phyloP scores from a whole-genome alignment of 139 green algal species.

The Chlamydomonas eustigma region DNA sequence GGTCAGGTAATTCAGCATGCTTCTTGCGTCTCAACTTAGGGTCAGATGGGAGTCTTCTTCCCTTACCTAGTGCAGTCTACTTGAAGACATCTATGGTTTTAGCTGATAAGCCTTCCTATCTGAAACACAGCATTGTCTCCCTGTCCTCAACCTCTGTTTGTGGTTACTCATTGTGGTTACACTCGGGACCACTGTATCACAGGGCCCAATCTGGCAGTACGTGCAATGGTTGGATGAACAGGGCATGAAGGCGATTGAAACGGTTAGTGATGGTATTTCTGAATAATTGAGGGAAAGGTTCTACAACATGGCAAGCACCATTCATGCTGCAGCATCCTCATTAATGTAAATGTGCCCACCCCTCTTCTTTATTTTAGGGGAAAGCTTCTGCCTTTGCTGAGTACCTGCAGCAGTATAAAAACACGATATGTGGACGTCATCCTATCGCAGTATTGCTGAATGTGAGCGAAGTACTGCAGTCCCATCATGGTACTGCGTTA shows the following conservation, averaged over 20 bases:
- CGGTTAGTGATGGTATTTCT: constrained; percentile 22
- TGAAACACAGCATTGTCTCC: background rate
- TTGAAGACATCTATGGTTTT: background rate
- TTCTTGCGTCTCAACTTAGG: background rate
- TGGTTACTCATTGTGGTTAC: background rate
- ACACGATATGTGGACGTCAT: constrained; percentile 96
- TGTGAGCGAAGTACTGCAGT: constrained; percentile 29
- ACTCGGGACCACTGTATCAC: background rate
- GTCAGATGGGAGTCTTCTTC: background rate
- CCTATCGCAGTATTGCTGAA: constrained; percentile 90
- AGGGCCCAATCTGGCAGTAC: constrained; percentile 79
- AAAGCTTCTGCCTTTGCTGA: constrained; percentile 43
- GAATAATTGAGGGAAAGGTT: background rate
- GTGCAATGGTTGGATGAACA: constrained; percentile 82
- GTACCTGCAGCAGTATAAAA: constrained; percentile 49
- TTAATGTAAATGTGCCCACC: background rate
- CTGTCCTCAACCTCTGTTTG: background rate
- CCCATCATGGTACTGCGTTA: background rate
- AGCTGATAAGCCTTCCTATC: background rate
- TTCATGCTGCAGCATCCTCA: background rate
- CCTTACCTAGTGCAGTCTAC: background rate
- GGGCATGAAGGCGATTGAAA: constrained; percentile 86
- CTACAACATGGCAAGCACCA: background rate
- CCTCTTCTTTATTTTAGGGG: constrained; percentile 28
- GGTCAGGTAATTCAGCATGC: constrained; percentile 27